Conservation (phyloP, 129 eudicot genomes). For the Ambrosia trifida region DNA sequence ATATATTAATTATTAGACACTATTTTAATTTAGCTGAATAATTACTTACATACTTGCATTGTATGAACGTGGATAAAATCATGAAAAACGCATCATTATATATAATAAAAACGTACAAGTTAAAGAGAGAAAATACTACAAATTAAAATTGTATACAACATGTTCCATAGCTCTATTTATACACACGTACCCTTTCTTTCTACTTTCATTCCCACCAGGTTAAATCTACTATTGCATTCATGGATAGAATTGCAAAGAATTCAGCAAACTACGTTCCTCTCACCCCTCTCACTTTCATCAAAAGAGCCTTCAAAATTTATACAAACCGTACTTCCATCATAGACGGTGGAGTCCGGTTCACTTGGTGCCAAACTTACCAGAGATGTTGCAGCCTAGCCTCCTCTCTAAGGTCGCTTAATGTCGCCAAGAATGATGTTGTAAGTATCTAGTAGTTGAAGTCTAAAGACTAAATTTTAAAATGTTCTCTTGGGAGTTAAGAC, state of each 20-base stretch:
- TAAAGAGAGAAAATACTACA: no score
- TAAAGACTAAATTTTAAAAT: not conserved
- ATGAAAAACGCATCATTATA: no score
- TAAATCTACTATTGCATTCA: not conserved
- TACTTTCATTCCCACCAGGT: no score
- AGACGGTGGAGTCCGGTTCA: conserved; percentile 46
- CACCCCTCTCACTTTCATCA: conserved; percentile 27
- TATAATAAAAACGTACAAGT: no score
- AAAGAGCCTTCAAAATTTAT: conserved; percentile 58
- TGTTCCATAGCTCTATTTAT: not conserved
- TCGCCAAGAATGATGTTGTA: conserved; percentile 60
- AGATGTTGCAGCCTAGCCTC: conserved; percentile 65
- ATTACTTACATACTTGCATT: no score
- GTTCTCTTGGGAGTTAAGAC: not conserved
- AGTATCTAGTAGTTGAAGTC: not conserved
- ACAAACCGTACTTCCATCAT: conserved; percentile 51
- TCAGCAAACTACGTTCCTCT: conserved; percentile 55
- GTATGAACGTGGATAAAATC: no score
- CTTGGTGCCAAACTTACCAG: conserved; percentile 58
- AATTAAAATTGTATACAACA: no score
- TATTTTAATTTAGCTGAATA: no score
- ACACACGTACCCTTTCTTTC: not conserved
- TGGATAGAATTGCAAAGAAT: conserved; percentile 55
- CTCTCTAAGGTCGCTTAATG: conserved; percentile 51
- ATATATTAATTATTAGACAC: no score